phyloP scores from a whole-genome alignment of 2,329 filamentous ascomycete genomes.

The Neurospora crassa region DNA sequence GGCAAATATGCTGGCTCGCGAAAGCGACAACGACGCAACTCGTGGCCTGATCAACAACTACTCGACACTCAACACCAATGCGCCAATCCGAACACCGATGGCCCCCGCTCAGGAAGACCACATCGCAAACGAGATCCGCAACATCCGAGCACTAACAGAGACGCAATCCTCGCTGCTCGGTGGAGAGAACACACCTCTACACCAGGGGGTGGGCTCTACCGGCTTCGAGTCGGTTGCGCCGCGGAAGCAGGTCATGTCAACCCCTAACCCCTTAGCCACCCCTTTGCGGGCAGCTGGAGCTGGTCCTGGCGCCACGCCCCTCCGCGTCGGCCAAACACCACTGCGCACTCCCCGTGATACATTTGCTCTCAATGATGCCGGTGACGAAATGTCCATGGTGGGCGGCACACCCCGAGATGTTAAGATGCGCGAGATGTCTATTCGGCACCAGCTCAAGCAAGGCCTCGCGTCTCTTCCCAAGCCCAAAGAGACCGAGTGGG shows the following conservation, averaged over 20 bases:
- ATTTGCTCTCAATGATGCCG: conserved; percentile 70
- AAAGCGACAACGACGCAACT: conserved; percentile 76
- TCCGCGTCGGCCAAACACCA: conserved; percentile 67
- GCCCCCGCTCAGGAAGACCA: conserved; percentile 89
- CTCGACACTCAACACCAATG: conserved; percentile 65
- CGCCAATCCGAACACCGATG: conserved; percentile 84
- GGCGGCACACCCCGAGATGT: conserved; percentile 71
- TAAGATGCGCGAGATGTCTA: conserved; percentile 57
- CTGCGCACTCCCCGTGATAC: conserved; percentile 82
- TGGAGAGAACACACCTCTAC: conserved; percentile 84
- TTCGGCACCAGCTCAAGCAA: conserved; percentile 58
- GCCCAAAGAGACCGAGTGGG: conserved; percentile 90
- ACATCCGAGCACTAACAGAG: conserved; percentile 84
- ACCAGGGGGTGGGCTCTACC: conserved; percentile 72
- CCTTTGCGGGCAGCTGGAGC: conserved; percentile 59
- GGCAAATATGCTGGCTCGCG: conserved; percentile 64
- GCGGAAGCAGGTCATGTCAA: conserved; percentile 71
- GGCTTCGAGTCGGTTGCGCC: conserved; percentile 82
- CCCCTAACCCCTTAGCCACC: conserved; percentile 91
- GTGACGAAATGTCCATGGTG: conserved; percentile 54
- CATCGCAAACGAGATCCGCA: conserved; percentile 92
- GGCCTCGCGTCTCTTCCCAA: conserved; percentile 78
- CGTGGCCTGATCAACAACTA: conserved; percentile 84
- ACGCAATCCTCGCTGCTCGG: conserved; percentile 90
- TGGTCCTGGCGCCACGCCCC: conserved; percentile 59